Evolutionary conservation across 148 eudicot species (phyloP).

Genomic region (Fagopyrum homotropicum): DNA sequence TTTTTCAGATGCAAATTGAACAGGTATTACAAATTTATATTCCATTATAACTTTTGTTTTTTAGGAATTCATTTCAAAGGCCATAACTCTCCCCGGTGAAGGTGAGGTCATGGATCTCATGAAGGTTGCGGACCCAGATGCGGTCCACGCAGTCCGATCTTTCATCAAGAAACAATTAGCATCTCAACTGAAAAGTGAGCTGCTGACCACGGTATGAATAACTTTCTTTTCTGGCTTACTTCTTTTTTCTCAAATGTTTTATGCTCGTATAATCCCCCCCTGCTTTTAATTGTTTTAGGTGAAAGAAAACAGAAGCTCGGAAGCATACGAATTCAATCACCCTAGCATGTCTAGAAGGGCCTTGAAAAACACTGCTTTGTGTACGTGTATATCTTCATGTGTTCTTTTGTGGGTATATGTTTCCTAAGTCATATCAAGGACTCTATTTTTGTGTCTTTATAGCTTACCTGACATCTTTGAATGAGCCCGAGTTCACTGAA

Average conservation of each 20-base stretch:
- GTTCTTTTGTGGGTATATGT: background rate
- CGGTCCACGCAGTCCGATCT: conserved; percentile 81
- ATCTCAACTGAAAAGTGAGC: conserved; percentile 57
- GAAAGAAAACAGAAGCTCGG: conserved; percentile 70
- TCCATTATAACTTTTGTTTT: background rate
- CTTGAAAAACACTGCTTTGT: conserved; percentile 73
- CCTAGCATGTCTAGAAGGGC: conserved; percentile 75
- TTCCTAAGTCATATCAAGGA: background rate
- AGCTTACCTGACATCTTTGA: conserved; percentile 80
- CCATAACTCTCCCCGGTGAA: conserved; percentile 78
- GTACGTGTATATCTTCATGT: conserved; percentile 28
- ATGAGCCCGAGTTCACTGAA: conserved; percentile 52
- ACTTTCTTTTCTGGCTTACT: background rate
- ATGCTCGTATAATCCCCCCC: background rate
- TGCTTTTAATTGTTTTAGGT: conserved; percentile 37
- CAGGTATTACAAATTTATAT: background rate
- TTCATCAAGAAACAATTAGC: conserved; percentile 89
- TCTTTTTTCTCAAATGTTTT: background rate
- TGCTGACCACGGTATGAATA: conserved; percentile 47
- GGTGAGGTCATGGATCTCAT: conserved; percentile 98
- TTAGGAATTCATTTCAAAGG: conserved; percentile 88
- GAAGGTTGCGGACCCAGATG: conserved; percentile 98
- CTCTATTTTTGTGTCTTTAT: conserved; percentile 18
- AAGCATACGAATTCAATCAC: conserved; percentile 64
- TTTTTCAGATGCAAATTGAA: background rate